Conservation (phyloP, 2,329 filamentous ascomycete species). For the Ophiostoma sp. region DNA sequence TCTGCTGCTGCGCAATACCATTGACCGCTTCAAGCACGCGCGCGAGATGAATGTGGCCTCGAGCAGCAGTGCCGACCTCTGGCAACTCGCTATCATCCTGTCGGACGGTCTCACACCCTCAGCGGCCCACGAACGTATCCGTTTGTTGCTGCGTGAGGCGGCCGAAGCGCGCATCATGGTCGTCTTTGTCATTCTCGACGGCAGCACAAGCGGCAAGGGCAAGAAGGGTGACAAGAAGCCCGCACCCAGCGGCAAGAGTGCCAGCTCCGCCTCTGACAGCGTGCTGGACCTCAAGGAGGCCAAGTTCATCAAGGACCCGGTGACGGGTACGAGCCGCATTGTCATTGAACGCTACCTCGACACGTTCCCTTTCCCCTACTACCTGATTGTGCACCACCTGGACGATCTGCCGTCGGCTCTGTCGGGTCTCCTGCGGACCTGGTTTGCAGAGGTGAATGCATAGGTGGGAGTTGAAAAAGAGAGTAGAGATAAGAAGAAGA, state of each 20-base stretch:
- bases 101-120: constrained; percentile 90
- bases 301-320: constrained; percentile 68
- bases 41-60: constrained; percentile 46
- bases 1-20: constrained; percentile 72
- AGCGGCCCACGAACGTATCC: constrained; percentile 76
- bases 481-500: neutral
- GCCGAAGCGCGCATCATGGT: constrained; percentile 96
- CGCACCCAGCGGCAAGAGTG: constrained; percentile 30
- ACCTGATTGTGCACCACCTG: constrained; percentile 89
- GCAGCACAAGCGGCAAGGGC: constrained; percentile 45
- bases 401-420: constrained; percentile 87
- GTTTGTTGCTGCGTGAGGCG: constrained; percentile 79
- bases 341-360: constrained; percentile 91
- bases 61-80: constrained; percentile 66
- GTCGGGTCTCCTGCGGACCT: constrained; percentile 85
- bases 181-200: constrained; percentile 95
- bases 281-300: constrained; percentile 90
- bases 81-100: constrained; percentile 92
- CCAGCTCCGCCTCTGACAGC: constrained; percentile 50
- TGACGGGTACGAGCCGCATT: constrained; percentile 62
- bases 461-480: constrained; percentile 17
- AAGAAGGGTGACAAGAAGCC: constrained; percentile 37
- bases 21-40: constrained; percentile 79
- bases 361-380: constrained; percentile 95
- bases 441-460: constrained; percentile 78